Percentiles rank a stretch among this genome's conserved stretches.
Evolutionary conservation across 495 filamentous ascomycete species (phyloP).

Genomic region (Tuber calosporum): DNA sequence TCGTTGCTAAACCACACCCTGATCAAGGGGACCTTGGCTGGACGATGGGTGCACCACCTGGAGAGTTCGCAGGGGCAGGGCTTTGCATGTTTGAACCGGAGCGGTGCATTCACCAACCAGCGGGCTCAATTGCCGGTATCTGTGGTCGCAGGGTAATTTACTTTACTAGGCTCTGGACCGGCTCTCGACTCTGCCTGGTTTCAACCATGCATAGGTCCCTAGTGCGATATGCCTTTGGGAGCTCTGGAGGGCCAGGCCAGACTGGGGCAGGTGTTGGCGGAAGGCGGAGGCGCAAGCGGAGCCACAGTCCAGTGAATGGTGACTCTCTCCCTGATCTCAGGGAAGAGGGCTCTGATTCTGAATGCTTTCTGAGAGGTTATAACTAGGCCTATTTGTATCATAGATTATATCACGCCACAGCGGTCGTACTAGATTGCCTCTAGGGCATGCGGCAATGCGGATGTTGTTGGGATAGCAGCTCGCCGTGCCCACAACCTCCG

Average conservation of each 20-base stretch:
- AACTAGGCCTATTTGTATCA: too few relatives aligned
- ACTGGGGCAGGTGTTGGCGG: too few relatives aligned
- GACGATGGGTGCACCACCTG: not conserved
- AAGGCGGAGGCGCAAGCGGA: constrained; percentile 11
- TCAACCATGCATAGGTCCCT: not conserved
- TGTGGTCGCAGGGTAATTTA: not conserved
- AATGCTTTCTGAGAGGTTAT: not conserved
- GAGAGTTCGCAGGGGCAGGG: not conserved
- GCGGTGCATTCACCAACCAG: not conserved
- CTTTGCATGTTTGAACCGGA: not conserved
- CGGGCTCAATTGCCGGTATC: not conserved
- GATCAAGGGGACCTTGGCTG: not conserved
- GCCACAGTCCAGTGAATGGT: not conserved
- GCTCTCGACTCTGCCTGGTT: too few relatives aligned
- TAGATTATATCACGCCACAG: too few relatives aligned
- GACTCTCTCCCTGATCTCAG: not conserved
- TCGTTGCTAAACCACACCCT: not conserved
- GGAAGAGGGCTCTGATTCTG: not conserved
- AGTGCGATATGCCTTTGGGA: not conserved
- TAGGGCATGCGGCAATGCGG: too few relatives aligned
- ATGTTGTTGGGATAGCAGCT: too few relatives aligned
- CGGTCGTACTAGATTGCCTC: too few relatives aligned
- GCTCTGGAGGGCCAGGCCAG: not conserved
- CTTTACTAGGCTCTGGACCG: not conserved
- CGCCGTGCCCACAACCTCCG: too few relatives aligned